These are phyloP conservation scores for Ustilago esculenta DNA, from an alignment of 1,284 basidiomycete species.

Conservation along the genomic window DNA sequence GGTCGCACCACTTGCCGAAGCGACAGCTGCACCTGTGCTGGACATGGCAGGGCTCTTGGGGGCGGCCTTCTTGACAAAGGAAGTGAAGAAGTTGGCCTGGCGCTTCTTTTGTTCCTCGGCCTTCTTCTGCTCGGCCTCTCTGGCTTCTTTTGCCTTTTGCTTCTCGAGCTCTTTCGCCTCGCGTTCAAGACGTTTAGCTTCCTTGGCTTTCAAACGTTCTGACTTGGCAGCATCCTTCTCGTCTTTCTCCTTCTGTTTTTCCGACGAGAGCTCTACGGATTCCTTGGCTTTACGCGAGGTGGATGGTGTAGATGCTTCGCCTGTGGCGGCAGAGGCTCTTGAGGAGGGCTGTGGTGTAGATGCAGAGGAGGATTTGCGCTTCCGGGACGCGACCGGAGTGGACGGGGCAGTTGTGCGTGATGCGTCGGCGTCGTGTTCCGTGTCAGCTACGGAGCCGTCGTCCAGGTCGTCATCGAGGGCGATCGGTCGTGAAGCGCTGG, in stretches of 20 bases:
- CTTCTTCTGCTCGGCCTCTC: constrained; percentile 69
- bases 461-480: constrained; percentile 42
- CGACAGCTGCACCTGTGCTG: background rate
- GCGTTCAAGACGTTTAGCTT: constrained; percentile 51
- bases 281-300: constrained; percentile 39
- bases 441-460: constrained; percentile 32
- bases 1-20: constrained; percentile 9
- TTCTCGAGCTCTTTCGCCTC: constrained; percentile 65
- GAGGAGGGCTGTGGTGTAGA: constrained; percentile 24
- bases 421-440: constrained; percentile 8
- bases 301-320: constrained; percentile 22
- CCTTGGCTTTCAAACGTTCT: constrained; percentile 27
- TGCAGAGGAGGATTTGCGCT: constrained; percentile 30
- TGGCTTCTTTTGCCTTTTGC: constrained; percentile 54
- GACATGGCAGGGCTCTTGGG: constrained; percentile 25
- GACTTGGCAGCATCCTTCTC: constrained; percentile 69
- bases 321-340: constrained; percentile 14
- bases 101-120: constrained; percentile 65
- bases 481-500: constrained; percentile 13
- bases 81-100: constrained; percentile 55
- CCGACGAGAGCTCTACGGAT: constrained; percentile 40
- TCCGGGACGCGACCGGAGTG: constrained; percentile 18
- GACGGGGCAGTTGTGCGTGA: constrained; percentile 11
- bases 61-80: constrained; percentile 56
- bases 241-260: constrained; percentile 67